Percentiles rank a stretch among this genome's conserved stretches.
These are phyloP conservation scores for Populus tomentosa DNA, from an alignment of 441 rosid species.

Conservation along the genomic window DNA sequence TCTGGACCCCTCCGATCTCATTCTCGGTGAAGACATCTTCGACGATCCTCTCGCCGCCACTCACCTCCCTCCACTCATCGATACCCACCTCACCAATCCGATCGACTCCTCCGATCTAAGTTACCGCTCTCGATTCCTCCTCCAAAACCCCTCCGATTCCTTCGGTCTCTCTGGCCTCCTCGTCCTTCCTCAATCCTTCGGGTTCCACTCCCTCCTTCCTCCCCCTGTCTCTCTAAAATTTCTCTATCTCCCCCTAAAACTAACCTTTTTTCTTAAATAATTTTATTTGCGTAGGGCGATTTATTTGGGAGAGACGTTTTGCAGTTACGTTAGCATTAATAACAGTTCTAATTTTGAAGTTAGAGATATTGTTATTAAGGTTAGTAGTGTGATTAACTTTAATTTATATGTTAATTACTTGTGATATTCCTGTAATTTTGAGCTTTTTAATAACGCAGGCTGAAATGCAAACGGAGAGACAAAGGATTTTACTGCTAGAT, in stretches of 20 bases:
- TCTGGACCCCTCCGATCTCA: slow-evolving; percentile 78
- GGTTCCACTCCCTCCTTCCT: slow-evolving; percentile 26
- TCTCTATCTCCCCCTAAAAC: background rate
- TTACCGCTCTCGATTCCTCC: slow-evolving; percentile 68
- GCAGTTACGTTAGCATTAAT: slow-evolving; percentile 92
- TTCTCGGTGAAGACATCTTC: slow-evolving; percentile 83
- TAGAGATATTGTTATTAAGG: slow-evolving; percentile 83
- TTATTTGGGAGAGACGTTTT: slow-evolving; percentile 90
- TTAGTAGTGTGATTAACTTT: slow-evolving; percentile 11
- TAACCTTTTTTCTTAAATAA: background rate
- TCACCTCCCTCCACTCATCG: slow-evolving; percentile 45
- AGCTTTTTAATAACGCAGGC: slow-evolving; percentile 45
- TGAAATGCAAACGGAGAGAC: slow-evolving; percentile 95
- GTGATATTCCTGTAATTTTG: background rate
- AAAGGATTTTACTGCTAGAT: slow-evolving; percentile 82
- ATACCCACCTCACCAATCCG: slow-evolving; percentile 29
- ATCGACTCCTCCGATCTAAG: slow-evolving; percentile 57
- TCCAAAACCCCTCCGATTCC: slow-evolving; percentile 64
- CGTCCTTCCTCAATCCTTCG: slow-evolving; percentile 95
- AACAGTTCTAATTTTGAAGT: slow-evolving; percentile 85
- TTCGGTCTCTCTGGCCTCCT: slow-evolving; percentile 91
- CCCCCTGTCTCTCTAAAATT: background rate
- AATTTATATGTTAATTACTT: background rate
- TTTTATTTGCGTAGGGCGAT: slow-evolving; percentile 52
- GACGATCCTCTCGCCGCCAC: slow-evolving; percentile 72